A percentile compares a stretch with the other conserved stretches of the same genome.
Conservation (phyloP, 1,139 yeast genomes). For the Geotrichum aggregatum region DNA sequence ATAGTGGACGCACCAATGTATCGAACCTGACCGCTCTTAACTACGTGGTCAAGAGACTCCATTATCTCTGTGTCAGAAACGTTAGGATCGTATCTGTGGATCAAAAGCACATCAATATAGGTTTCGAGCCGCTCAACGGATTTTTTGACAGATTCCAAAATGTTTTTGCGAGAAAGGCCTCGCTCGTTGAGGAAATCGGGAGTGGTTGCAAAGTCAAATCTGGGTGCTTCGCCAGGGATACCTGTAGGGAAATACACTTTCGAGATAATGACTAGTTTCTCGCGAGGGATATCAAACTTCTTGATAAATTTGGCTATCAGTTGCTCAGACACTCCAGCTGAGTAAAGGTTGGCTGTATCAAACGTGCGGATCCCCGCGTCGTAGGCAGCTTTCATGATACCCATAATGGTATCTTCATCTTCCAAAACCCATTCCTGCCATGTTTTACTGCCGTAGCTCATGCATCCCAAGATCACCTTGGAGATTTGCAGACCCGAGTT, state of each 20-base stretch:
- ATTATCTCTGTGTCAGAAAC: constrained; percentile 43
- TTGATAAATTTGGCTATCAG: constrained; percentile 45
- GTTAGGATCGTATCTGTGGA: constrained; percentile 21
- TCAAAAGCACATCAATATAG: constrained; percentile 69
- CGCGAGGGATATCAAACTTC: constrained; percentile 29
- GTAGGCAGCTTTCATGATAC: constrained; percentile 40
- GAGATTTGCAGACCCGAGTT: constrained; percentile 52
- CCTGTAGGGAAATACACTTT: constrained; percentile 39
- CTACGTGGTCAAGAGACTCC: constrained; percentile 52
- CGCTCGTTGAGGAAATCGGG: constrained; percentile 30
- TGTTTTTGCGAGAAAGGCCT: constrained; percentile 49
- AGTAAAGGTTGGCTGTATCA: constrained; percentile 51
- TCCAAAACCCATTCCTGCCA: constrained; percentile 52
- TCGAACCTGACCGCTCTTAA: constrained; percentile 47
- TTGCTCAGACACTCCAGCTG: constrained; percentile 45
- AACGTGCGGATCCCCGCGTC: constrained; percentile 46
- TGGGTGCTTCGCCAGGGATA: constrained; percentile 49
- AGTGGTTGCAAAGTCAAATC: not conserved
- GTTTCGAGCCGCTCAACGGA: constrained; percentile 59
- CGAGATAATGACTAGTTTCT: constrained; percentile 45
- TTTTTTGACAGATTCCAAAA: constrained; percentile 44
- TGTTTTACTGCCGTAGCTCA: constrained; percentile 48
- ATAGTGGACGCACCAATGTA: constrained; percentile 61
- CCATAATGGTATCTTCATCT: constrained; percentile 42
- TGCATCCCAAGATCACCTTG: constrained; percentile 53